Evolutionary conservation across 106 monocot genomes (phyloP), one percentile per base, ranked within the genome.

Genomic region (Dendrobium officinale): DNA sequence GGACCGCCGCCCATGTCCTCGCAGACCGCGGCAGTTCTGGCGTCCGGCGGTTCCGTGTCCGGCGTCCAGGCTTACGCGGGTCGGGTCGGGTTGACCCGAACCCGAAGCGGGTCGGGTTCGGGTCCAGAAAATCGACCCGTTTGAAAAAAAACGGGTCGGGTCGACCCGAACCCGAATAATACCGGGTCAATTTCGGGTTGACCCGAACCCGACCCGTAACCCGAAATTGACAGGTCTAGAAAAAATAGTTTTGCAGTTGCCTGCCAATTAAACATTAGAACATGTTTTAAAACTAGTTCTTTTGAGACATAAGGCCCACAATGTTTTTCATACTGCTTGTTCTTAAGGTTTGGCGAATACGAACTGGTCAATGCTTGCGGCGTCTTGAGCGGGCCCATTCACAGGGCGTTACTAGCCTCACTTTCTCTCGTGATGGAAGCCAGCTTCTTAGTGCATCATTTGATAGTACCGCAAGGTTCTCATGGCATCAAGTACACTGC

Each of bases 361-460:
- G 98, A 85, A 91, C 90, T 24, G 98, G 98, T 22, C 98, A 98
- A 73, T 92, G 92, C 70, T 88, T 98, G 83, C 85, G 94, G 18
- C 92, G 98, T 66, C 88, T 98, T 83, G 98, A 98, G 67, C 92
- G 81, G 82, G 95, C 98, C 68, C 98, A 98, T 84, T 81, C 98
- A 26, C 87, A 90, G 74, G 98, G 98, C 67, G 92, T 98, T 41
- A 98, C 98, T n/a, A 92, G 98, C 73, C 81, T 98, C 82, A 82
- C 85, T 33, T 98, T 98, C 74, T 98, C 95, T 79, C 91, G 98
- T 64, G 95, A 98, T 80, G 92, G 98, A 84, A 92, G 78, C 72
- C 98, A 98, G 83, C 86, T 98, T 77, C 76, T 98, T 42, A 98
- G 94, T 83, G 78, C 98, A 86, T 98, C 98, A 75, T 98, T 98